Percentiles rank a stretch among this genome's conserved stretches.
Evolutionary conservation across 306 rosid genomes (phyloP).

Genomic region (Potentilla sterilis): DNA sequence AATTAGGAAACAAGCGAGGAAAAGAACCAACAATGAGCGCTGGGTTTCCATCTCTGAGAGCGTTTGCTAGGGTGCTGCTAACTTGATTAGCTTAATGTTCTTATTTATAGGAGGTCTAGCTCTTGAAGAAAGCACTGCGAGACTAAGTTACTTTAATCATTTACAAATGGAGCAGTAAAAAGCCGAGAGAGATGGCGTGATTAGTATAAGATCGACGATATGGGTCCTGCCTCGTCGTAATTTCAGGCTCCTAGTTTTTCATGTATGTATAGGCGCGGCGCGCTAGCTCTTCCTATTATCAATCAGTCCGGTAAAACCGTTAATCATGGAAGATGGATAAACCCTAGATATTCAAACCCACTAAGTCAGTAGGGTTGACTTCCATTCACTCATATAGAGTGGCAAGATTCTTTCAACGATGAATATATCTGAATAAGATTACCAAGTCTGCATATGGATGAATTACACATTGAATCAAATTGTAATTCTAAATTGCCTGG

Average conservation of each 20-base stretch:
- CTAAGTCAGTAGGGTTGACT: constrained; percentile 52
- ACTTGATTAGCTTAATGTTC: background rate
- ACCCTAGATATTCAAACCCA: background rate
- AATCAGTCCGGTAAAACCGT: constrained; percentile 36
- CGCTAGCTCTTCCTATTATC: background rate
- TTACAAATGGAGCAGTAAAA: constrained; percentile 40
- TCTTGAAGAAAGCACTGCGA: background rate
- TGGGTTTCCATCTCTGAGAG: background rate
- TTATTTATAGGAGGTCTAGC: background rate
- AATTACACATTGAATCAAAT: background rate
- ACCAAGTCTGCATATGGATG: background rate
- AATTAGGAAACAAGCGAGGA: constrained; percentile 25
- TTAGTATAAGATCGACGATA: constrained; percentile 24
- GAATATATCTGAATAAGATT: background rate
- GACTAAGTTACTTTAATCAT: background rate
- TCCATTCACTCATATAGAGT: background rate
- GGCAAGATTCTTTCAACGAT: background rate
- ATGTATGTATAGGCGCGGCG: background rate
- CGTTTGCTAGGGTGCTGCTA: background rate
- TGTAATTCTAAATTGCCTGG: background rate
- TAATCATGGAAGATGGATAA: constrained; percentile 16
- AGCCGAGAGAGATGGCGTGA: constrained; percentile 98
- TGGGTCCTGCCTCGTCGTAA: constrained; percentile 44
- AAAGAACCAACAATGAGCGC: constrained; percentile 30
- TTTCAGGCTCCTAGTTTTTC: constrained; percentile 24